Base-by-base conservation (phyloP, 1,284 basidiomycete species). In the Rhodotorula sp. region DNA sequence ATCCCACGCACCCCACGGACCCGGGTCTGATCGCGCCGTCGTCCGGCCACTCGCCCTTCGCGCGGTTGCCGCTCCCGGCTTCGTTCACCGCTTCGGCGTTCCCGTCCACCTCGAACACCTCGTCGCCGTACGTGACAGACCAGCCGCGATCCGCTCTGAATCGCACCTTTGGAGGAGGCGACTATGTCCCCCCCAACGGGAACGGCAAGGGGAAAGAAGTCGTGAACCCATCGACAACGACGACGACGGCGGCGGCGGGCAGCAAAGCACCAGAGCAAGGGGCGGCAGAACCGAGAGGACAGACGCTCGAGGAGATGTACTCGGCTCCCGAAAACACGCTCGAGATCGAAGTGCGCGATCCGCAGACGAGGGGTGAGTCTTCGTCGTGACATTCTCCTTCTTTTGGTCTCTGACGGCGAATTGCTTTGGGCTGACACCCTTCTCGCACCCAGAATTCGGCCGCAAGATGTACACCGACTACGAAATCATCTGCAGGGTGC, bases 391-490 rank as follows among this genome's bases (percentile, higher is more conserved):
- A 34, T 34, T 34, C 34, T 34, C 34, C 7, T 6, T 18, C 39
- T 31, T 8, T 16, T 29, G 7, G 29, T 18, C 31, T 2, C 47
- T 62, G 16, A 20, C 8, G 39, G 39, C 39, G 39, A 43, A 43
- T 43, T 23, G 6, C 34, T 29, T 51, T 49, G 47, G 15, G n/a
- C 20, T 15, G 23, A 23, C 43, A 26, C 34, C 43, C 23, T 58
- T 6, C 34, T 12, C 10, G 14, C 5, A 3, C 21, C 49, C 78
- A 94, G 92, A 92, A 51, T 93, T 93, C 79, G 93, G 94, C 49
- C 85, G 96, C 78, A 97, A 97, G 86, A 97, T 96, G 93, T 99
- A 92, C 82, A 99, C 96, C 61, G 95, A 99, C 85, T 99, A 99
- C 80, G 96, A 99, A 84, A 91, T 99, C 76, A 90, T 97, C 65